phyloP scores from a whole-genome alignment of 23 red algal species.

The Chondrus crispus region DNA sequence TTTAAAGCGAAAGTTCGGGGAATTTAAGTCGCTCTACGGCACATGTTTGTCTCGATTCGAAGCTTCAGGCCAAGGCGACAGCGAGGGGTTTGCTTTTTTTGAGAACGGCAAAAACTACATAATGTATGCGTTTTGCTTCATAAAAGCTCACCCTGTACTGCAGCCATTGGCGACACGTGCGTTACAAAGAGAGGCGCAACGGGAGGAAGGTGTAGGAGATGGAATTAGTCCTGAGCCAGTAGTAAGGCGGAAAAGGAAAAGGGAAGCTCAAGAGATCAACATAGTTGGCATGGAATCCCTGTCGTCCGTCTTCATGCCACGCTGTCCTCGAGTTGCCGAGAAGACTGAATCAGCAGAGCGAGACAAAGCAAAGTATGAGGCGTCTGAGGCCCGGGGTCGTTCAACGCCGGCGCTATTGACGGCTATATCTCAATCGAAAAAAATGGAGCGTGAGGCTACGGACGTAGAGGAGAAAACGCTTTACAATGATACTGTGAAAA shows the following conservation, averaged over 20 bases:
- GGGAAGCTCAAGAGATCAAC: neutral
- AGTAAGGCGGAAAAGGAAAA: neutral
- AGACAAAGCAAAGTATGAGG: neutral
- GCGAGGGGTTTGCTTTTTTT: neutral
- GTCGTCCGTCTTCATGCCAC: neutral
- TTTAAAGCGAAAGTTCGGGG: neutral
- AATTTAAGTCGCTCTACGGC: neutral
- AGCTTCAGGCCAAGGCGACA: neutral
- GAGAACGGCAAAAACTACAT: neutral
- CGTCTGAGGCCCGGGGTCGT: neutral
- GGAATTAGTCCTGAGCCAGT: neutral
- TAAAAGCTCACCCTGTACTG: neutral
- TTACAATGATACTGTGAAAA: neutral
- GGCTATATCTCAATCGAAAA: neutral
- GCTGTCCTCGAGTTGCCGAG: neutral
- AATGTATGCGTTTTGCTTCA: conserved; percentile 22
- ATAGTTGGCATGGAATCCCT: conserved; percentile 21
- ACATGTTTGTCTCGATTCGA: neutral
- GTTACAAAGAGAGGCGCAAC: neutral
- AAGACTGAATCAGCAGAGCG: neutral
- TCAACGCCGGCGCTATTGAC: neutral
- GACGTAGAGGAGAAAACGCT: neutral
- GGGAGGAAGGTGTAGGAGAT: neutral
- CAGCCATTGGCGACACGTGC: neutral
- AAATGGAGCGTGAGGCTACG: neutral